Percentiles rank a stretch among this genome's conserved stretches.
Conservation (phyloP, 139 green algal genomes). For the Picochlorum sp. region DNA sequence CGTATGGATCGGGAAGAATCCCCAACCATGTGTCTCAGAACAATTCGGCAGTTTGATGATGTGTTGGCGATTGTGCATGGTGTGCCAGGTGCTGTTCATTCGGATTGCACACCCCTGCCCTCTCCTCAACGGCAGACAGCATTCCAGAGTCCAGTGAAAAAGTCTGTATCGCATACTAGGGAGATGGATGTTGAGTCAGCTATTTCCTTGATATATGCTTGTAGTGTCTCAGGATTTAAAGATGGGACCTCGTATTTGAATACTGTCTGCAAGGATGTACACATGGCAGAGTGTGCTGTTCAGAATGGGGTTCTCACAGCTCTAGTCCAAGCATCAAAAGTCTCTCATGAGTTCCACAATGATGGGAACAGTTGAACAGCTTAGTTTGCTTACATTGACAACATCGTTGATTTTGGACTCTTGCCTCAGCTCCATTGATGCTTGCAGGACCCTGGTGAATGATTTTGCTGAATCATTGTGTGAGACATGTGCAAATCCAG, state of each 20-base stretch:
- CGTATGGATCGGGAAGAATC: no score
- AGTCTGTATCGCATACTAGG: background rate
- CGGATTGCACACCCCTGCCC: background rate
- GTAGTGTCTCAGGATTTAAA: constrained; percentile 7
- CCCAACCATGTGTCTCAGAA: constrained; percentile 16
- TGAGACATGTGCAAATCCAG: constrained; percentile 22
- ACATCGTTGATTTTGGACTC: constrained; percentile 17
- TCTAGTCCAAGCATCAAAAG: constrained; percentile 16
- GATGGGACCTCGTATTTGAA: constrained; percentile 24
- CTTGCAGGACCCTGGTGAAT: constrained; percentile 1
- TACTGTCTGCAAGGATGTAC: background rate
- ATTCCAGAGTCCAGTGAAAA: constrained; percentile 18
- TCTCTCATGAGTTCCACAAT: constrained; percentile 11
- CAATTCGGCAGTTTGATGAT: constrained; percentile 16
- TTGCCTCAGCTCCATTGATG: constrained; percentile 10
- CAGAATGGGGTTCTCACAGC: constrained; percentile 17
- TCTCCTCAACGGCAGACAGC: no score
- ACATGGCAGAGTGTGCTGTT: background rate
- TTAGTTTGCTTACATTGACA: constrained; percentile 10
- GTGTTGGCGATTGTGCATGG: constrained; percentile 2
- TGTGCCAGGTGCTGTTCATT: background rate
- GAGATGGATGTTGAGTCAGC: constrained; percentile 2
- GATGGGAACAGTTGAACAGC: constrained; percentile 27
- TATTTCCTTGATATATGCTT: constrained; percentile 9
- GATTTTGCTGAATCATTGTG: constrained; percentile 12